phyloP scores from a whole-genome alignment of 257 asterid species.

The Knoxia roxburghii region DNA sequence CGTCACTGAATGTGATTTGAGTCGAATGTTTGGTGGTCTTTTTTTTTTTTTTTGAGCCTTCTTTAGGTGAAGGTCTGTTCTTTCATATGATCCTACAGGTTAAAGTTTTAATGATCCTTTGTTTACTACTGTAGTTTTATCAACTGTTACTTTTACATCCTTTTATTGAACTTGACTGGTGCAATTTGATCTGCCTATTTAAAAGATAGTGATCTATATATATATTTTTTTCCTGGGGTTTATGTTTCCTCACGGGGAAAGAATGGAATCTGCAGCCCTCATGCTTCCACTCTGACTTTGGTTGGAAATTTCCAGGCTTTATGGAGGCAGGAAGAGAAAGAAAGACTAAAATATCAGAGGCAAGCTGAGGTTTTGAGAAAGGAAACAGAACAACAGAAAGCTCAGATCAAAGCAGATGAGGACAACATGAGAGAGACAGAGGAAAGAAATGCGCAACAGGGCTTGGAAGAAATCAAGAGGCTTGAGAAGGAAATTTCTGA shows the following conservation, averaged over 20 bases:
- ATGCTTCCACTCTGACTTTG: not conserved
- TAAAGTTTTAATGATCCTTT: not conserved
- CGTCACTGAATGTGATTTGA: not conserved
- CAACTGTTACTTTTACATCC: not conserved
- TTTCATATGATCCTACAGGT: not conserved
- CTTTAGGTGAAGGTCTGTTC: not conserved
- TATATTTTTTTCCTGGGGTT: not conserved
- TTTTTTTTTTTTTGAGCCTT: not conserved
- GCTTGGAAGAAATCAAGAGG: slow-evolving; percentile 32
- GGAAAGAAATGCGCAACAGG: slow-evolving; percentile 29
- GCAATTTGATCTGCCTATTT: not conserved
- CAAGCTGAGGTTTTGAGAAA: slow-evolving; percentile 24
- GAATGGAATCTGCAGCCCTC: not conserved
- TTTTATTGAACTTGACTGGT: not conserved
- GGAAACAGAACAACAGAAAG: slow-evolving; percentile 32
- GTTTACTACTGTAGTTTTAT: not conserved
- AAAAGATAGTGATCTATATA: not conserved
- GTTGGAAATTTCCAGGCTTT: slow-evolving; percentile 37
- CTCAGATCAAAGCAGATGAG: slow-evolving; percentile 33
- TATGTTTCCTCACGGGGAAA: not conserved
- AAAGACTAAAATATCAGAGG: slow-evolving; percentile 21
- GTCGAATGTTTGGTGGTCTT: not conserved
- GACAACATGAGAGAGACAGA: slow-evolving; percentile 39
- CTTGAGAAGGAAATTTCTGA: slow-evolving; percentile 38
- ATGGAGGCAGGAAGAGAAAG: slow-evolving; percentile 55